A percentile compares a stretch with the other conserved stretches of the same genome.
phyloP scores from a whole-genome alignment of 371 early-diverging fungal genomes.

The Cokeromyces recurvatus region DNA sequence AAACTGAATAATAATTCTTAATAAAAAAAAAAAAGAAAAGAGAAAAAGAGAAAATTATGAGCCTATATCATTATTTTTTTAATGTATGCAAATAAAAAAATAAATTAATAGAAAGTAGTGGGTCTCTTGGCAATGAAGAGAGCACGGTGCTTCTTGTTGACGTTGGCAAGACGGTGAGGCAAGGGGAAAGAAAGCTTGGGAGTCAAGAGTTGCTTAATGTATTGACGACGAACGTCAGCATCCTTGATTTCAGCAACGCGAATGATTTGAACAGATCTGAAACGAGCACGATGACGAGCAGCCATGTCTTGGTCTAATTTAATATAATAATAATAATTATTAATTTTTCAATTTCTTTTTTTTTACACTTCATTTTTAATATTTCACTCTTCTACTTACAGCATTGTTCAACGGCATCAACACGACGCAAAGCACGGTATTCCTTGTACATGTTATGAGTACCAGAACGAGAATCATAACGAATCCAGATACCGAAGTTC shows the following conservation, averaged over 20 bases:
- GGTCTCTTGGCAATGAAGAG: slow-evolving; percentile 86
- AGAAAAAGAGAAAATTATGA: too few species aligned
- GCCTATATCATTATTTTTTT: too few species aligned
- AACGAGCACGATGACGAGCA: slow-evolving; percentile 94
- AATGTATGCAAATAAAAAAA: background rate
- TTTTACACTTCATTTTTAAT: too few species aligned
- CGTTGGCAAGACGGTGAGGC: slow-evolving; percentile 85
- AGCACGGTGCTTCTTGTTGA: slow-evolving; percentile 58
- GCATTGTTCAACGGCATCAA: slow-evolving; percentile 88
- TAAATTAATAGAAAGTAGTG: slow-evolving; percentile 66
- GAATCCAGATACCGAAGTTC: slow-evolving; percentile 98
- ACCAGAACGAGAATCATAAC: slow-evolving; percentile 96
- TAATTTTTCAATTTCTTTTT: too few species aligned
- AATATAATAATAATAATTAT: background rate
- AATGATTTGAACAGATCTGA: slow-evolving; percentile 94
- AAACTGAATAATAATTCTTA: background rate
- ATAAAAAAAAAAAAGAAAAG: too few species aligned
- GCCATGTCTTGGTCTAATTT: slow-evolving; percentile 89
- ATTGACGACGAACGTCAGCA: slow-evolving; percentile 88
- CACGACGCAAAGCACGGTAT: slow-evolving; percentile 92
- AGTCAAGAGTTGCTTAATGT: slow-evolving; percentile 87
- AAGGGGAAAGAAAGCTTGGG: slow-evolving; percentile 91
- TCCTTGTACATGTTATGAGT: slow-evolving; percentile 99
- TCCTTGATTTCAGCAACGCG: slow-evolving; percentile 80
- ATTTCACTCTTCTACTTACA: slow-evolving; percentile 22